Evolutionary conservation across 1,139 yeast species (phyloP).

Genomic region (Blastobotrys persicus): DNA sequence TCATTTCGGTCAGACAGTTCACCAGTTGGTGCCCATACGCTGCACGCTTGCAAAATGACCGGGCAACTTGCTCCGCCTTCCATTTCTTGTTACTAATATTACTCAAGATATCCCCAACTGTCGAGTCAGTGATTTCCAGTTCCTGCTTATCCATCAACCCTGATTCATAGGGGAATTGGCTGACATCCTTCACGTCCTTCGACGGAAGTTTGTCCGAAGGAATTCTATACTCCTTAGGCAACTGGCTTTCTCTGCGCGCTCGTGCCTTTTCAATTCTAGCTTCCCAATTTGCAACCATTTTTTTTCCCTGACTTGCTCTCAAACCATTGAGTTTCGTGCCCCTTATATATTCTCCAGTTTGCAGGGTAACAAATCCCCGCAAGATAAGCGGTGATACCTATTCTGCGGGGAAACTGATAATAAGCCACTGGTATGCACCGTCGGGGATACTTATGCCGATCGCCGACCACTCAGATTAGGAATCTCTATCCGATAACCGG

Average conservation of each 20-base stretch:
- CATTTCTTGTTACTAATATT: conserved; percentile 1
- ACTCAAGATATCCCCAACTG: conserved; percentile 6
- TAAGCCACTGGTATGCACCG: too few species aligned
- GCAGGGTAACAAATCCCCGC: too few species aligned
- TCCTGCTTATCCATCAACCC: conserved; percentile 1
- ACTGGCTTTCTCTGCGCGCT: conserved; percentile 12
- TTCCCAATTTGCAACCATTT: background rate
- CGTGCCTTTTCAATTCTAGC: conserved; percentile 8
- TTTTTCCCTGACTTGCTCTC: background rate
- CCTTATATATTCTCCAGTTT: background rate
- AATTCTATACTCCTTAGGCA: conserved; percentile 13
- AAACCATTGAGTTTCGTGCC: too few species aligned
- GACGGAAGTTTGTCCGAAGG: conserved; percentile 10
- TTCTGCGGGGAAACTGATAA: too few species aligned
- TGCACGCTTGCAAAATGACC: conserved; percentile 51
- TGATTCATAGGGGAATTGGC: conserved; percentile 2
- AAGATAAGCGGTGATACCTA: too few species aligned
- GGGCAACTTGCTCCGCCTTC: conserved; percentile 15
- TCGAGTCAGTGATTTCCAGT: conserved; percentile 13
- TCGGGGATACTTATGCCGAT: too few species aligned
- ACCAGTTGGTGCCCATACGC: conserved; percentile 57
- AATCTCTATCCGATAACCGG: too few species aligned
- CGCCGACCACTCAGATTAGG: too few species aligned
- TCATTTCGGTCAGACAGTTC: conserved; percentile 57
- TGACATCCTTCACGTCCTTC: conserved; percentile 3